These are phyloP conservation scores for Coffea humblotiana DNA, from an alignment of 305 asterid genomes.

Conservation along the genomic window DNA sequence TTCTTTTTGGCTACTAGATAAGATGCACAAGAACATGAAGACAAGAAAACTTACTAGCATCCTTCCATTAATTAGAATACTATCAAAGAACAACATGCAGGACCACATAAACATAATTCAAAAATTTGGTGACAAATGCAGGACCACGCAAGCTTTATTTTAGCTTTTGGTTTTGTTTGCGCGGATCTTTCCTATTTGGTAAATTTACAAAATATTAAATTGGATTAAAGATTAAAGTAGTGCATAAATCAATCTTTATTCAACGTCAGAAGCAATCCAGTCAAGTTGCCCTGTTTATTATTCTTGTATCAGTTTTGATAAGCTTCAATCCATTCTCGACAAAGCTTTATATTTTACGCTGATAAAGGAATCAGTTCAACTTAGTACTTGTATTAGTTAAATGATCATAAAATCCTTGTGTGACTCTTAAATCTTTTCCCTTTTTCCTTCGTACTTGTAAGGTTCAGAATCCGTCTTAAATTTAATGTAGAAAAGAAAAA, in stretches of 20 bases:
- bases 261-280: neutral
- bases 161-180: neutral
- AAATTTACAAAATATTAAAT: neutral
- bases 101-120: conserved; percentile 3
- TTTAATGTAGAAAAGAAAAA: too few species aligned
- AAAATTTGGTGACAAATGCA: neutral
- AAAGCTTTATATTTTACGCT: too few species aligned
- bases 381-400: too few species aligned
- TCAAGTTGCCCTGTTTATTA: neutral
- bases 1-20: conserved; percentile 23
- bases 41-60: conserved; percentile 33
- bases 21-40: conserved; percentile 30
- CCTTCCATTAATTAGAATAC: neutral
- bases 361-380: too few species aligned
- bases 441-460: too few species aligned
- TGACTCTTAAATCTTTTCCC: too few species aligned
- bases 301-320: too few species aligned
- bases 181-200: neutral
- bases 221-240: neutral
- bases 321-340: too few species aligned
- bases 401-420: too few species aligned
- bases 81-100: conserved; percentile 2
- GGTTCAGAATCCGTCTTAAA: too few species aligned
- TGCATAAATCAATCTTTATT: neutral
- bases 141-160: neutral